Evolutionary conservation across 305 asterid species (phyloP).

Genomic region (Solanum hybrid): DNA sequence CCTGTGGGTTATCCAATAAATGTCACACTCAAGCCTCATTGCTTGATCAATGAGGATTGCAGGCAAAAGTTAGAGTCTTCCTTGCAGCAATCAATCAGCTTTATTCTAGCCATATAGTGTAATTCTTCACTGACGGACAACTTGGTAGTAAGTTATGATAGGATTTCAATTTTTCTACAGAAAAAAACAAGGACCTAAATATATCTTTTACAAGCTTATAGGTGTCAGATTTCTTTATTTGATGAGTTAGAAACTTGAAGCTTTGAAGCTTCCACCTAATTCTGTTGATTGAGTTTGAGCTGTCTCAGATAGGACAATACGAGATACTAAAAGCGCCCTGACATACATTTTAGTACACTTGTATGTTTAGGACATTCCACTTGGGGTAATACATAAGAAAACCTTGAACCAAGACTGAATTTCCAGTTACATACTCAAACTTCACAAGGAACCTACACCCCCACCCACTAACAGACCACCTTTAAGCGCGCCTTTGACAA

Average conservation of each 20-base stretch:
- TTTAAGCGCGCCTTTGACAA: not conserved
- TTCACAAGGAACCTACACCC: not conserved
- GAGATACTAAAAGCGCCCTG: not conserved
- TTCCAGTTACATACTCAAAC: not conserved
- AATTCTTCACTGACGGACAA: not conserved
- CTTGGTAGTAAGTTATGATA: not conserved
- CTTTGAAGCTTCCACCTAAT: not conserved
- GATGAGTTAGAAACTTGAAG: not conserved
- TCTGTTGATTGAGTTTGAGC: not conserved
- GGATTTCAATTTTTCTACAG: not conserved
- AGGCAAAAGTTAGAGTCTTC: not conserved
- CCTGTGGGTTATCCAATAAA: not conserved
- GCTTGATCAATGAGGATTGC: not conserved
- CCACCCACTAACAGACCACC: not conserved
- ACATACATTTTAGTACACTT: not conserved
- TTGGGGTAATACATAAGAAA: not conserved
- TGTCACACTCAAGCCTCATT: not conserved
- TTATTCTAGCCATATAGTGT: not conserved
- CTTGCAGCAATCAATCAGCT: not conserved
- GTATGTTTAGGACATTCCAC: not conserved
- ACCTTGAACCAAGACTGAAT: not conserved
- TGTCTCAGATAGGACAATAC: not conserved
- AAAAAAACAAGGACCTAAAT: not conserved
- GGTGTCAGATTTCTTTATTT: not conserved
- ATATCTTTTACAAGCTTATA: not conserved